These are phyloP conservation scores for Microcos paniculata DNA, from an alignment of 345 rosid genomes.

Conservation along the genomic window DNA sequence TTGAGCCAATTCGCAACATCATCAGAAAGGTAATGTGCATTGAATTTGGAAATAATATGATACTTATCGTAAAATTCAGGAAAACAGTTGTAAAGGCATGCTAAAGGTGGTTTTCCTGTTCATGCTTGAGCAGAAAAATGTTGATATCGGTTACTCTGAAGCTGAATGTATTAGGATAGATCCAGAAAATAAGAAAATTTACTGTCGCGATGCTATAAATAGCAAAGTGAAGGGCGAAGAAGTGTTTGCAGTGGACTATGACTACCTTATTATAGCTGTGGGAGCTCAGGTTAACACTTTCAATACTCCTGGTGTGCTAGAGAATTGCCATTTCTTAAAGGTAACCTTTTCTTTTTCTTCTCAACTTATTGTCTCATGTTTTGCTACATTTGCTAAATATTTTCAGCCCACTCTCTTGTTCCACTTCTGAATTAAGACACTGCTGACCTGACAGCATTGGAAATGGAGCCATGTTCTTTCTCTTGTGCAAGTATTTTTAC, in stretches of 20 bases:
- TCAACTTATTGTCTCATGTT: not conserved
- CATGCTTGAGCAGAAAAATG: constrained; percentile 44
- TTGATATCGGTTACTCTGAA: constrained; percentile 62
- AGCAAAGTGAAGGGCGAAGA: constrained; percentile 47
- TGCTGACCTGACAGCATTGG: not conserved
- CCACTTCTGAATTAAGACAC: not conserved
- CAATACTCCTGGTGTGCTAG: constrained; percentile 92
- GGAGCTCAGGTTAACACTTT: constrained; percentile 96
- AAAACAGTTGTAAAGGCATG: not conserved
- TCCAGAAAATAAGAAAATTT: constrained; percentile 68
- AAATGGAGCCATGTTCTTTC: not conserved
- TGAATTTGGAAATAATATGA: not conserved
- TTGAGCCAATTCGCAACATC: constrained; percentile 91
- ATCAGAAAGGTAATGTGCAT: constrained; percentile 53
- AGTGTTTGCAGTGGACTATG: constrained; percentile 80
- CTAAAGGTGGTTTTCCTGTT: not conserved
- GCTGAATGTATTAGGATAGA: constrained; percentile 94
- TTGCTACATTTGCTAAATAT: not conserved
- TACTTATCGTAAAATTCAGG: not conserved
- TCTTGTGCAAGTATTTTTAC: not conserved
- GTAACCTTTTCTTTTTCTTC: constrained; percentile 27
- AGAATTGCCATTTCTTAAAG: constrained; percentile 90
- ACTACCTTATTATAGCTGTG: constrained; percentile 91
- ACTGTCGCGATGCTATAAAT: constrained; percentile 59
- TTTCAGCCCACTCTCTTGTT: not conserved